Conservation (phyloP, 1,284 basidiomycete genomes). For the Sparassis latifolia region DNA sequence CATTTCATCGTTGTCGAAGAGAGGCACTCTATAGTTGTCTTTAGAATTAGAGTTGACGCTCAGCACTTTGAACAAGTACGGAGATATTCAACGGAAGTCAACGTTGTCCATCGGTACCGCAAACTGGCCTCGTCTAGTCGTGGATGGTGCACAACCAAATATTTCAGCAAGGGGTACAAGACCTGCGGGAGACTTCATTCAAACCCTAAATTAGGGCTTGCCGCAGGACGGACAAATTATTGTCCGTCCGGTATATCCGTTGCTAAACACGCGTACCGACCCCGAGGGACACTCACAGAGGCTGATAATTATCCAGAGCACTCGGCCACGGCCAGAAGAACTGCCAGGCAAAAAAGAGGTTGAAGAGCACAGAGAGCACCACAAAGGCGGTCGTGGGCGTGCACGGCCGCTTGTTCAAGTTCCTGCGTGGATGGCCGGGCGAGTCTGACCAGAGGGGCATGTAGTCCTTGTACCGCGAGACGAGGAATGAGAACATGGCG, state of each 20-base stretch:
- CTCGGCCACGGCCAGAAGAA: background rate
- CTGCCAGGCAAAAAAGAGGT: background rate
- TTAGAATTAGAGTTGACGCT: too few relatives aligned
- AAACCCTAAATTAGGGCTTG: too few relatives aligned
- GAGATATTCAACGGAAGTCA: too few relatives aligned
- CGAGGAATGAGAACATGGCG: background rate
- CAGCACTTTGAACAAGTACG: too few relatives aligned
- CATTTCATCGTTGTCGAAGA: too few relatives aligned
- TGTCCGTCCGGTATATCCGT: too few relatives aligned
- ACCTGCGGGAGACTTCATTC: background rate
- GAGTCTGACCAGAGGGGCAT: background rate
- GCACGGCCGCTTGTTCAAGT: background rate
- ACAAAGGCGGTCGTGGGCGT: background rate
- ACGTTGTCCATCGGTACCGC: too few relatives aligned
- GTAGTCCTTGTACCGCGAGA: background rate
- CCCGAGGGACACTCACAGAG: slow-evolving; percentile 1
- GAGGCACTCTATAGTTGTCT: too few relatives aligned
- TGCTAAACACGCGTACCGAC: too few relatives aligned
- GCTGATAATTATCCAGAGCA: slow-evolving; percentile 5
- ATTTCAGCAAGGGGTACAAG: background rate
- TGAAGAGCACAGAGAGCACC: background rate
- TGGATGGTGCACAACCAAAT: background rate
- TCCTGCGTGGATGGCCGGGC: too few relatives aligned
- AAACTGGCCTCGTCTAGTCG: background rate
- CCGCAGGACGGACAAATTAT: too few relatives aligned